A percentile compares a stretch with the other conserved stretches of the same genome.
Evolutionary conservation across 306 rosid species (phyloP).

Genomic region (Astragalus glycyphyllos): DNA sequence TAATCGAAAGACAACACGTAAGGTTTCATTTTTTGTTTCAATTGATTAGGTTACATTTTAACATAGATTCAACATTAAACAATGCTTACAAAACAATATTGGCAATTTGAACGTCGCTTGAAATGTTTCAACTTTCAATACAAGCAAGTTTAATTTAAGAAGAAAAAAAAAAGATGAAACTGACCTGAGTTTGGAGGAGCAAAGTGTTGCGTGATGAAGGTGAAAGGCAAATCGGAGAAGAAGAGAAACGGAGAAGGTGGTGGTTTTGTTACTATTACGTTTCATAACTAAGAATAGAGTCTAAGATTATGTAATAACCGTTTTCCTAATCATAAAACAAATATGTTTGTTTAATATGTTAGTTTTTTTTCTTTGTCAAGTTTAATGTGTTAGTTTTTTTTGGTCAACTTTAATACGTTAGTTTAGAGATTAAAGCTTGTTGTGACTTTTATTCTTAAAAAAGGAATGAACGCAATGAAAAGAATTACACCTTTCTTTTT

Average conservation of each 20-base stretch:
- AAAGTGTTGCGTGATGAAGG: slow-evolving; percentile 35
- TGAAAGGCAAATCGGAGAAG: slow-evolving; percentile 34
- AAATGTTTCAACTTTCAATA: slow-evolving; percentile 21
- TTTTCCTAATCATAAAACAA: slow-evolving; percentile 31
- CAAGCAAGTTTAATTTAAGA: slow-evolving; percentile 25
- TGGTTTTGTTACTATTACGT: slow-evolving; percentile 17
- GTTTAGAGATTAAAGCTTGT: no score
- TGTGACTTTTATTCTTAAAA: no score
- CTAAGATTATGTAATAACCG: slow-evolving; percentile 32
- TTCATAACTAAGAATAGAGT: slow-evolving; percentile 34
- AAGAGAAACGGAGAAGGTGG: slow-evolving; percentile 18
- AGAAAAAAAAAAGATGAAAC: slow-evolving; percentile 25
- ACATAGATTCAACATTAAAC: slow-evolving; percentile 8
- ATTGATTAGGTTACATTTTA: slow-evolving; percentile 1
- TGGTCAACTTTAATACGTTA: no score
- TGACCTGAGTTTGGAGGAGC: slow-evolving; percentile 50
- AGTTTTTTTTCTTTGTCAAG: no score
- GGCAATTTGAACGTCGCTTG: neutral
- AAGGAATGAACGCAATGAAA: no score
- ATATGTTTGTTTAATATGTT: slow-evolving; percentile 4
- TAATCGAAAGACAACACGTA: neutral
- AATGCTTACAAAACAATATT: slow-evolving; percentile 13
- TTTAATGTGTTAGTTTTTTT: no score
- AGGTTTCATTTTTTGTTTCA: slow-evolving; percentile 16
- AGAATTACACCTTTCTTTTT: no score